These are phyloP conservation scores for Lasiodiplodia citricola DNA, from an alignment of 2,329 filamentous ascomycete species.

Conservation along the genomic window DNA sequence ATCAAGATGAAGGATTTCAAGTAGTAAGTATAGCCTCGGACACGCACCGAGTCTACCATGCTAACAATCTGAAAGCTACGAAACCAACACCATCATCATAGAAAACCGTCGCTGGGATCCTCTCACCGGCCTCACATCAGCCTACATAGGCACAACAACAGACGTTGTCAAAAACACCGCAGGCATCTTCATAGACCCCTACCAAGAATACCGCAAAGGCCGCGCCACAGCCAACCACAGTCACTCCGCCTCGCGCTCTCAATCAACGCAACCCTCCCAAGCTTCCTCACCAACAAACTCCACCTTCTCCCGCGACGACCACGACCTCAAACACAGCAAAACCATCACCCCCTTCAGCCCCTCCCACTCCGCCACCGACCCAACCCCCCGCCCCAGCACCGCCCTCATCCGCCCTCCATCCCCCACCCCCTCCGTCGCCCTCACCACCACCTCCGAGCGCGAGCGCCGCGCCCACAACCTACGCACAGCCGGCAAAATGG, in stretches of 20 bases:
- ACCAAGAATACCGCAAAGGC: constrained; percentile 12
- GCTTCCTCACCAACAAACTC: background rate
- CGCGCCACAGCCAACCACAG: background rate
- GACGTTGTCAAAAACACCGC: constrained; percentile 64
- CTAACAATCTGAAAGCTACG: background rate
- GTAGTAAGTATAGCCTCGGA: background rate
- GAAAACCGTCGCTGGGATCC: constrained; percentile 61
- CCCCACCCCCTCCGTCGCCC: background rate
- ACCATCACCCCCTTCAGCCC: background rate
- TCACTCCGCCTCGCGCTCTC: background rate
- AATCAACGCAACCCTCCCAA: background rate
- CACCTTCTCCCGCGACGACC: background rate
- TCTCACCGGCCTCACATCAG: constrained; percentile 66
- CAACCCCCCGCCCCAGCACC: background rate
- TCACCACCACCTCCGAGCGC: background rate
- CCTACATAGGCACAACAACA: constrained; percentile 60
- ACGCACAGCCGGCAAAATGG: constrained; percentile 24
- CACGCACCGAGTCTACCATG: no score
- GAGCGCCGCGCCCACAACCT: constrained; percentile 14
- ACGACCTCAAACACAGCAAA: background rate
- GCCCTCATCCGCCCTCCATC: background rate
- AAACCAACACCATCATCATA: constrained; percentile 28
- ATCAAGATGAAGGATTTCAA: background rate
- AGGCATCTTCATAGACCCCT: constrained; percentile 51
- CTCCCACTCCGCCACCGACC: background rate